Base-by-base conservation (phyloP, 305 asterid species). In the Fraxinus baroniana region DNA sequence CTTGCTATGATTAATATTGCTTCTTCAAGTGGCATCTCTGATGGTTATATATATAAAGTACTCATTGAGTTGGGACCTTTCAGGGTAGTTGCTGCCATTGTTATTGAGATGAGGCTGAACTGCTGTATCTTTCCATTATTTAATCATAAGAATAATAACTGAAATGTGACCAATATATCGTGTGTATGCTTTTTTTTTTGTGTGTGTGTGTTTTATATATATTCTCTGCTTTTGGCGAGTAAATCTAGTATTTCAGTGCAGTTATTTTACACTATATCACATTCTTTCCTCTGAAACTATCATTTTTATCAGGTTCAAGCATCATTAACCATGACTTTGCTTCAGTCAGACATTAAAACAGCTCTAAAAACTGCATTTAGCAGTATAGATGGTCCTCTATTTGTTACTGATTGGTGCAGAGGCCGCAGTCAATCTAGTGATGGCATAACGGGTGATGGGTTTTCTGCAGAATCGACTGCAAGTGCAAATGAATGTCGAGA, bases 401-500 rank as follows among this genome's bases (percentile, higher is more conserved):
- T 97, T 77, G 94, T 94, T 75, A 91, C 85, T 39, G 98, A 97
- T 89, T 97, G 98, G 98, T 97, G 98, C 87, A 97, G 91, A 92
- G 98, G 99, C 81, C 97, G 97, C 83, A 88, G 89, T 90, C 90
- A 88, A 83, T 90, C 94, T 87, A 81, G 41, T 88, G 99, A 96
- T 32, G 97, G 94, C 84, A 86, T 88, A 83, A 55, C 86, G 26
- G 90, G 91, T 44, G 98, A 97, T 80, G 98, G 96, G 68, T 88
- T 90, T 86, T 94, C 94, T 85, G 92, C 94, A 17, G 99, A 97
- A 89, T 94, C 98, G 32, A 90, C 97, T 87, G 97, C 97, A 81
- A 94, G 98, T 90, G 97, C 92, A 80, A 93, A 93, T 86, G 99
- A 94, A 80, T 90, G 97, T 80, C 96, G 97, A n/a, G 99, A 95